Evolutionary conservation across 495 filamentous ascomycete genomes (phyloP).

Genomic region (Lentithecium fluviatile): DNA sequence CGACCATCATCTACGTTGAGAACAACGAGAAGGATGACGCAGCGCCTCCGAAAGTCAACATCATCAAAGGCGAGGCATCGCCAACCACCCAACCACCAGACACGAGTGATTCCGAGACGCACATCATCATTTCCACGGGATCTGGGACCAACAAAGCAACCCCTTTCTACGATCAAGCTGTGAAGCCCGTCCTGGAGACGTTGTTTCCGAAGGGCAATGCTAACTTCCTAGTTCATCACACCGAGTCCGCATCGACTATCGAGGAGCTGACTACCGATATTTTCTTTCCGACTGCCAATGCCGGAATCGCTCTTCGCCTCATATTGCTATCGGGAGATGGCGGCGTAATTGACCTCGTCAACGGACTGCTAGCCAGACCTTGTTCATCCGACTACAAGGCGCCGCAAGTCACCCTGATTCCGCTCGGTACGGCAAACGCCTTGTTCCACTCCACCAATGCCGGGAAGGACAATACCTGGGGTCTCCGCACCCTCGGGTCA

Average conservation of each 20-base stretch:
- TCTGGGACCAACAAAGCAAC: conserved; percentile 68
- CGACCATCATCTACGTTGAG: conserved; percentile 20
- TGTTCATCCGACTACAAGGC: conserved; percentile 36
- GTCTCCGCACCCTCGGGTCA: conserved; percentile 54
- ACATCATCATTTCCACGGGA: conserved; percentile 69
- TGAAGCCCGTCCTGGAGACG: conserved; percentile 58
- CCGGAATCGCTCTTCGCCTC: conserved; percentile 56
- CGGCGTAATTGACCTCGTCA: conserved; percentile 74
- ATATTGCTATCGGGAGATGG: conserved; percentile 85
- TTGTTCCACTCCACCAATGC: conserved; percentile 67
- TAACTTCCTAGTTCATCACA: conserved; percentile 55
- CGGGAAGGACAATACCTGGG: conserved; percentile 46
- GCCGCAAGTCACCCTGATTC: conserved; percentile 65
- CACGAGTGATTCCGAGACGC: conserved; percentile 27
- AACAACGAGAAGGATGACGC: conserved; percentile 3
- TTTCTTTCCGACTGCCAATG: conserved; percentile 51
- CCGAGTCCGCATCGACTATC: conserved; percentile 59
- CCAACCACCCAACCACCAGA: neutral
- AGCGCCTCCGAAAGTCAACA: conserved; percentile 12
- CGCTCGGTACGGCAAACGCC: conserved; percentile 87
- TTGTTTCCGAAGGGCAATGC: conserved; percentile 42
- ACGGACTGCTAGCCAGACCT: conserved; percentile 51
- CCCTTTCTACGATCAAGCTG: conserved; percentile 53
- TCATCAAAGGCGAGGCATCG: conserved; percentile 1
- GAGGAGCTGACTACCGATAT: conserved; percentile 55